Evolutionary conservation across 129 eudicot species (phyloP).

Genomic region (Sambucus nigra): DNA sequence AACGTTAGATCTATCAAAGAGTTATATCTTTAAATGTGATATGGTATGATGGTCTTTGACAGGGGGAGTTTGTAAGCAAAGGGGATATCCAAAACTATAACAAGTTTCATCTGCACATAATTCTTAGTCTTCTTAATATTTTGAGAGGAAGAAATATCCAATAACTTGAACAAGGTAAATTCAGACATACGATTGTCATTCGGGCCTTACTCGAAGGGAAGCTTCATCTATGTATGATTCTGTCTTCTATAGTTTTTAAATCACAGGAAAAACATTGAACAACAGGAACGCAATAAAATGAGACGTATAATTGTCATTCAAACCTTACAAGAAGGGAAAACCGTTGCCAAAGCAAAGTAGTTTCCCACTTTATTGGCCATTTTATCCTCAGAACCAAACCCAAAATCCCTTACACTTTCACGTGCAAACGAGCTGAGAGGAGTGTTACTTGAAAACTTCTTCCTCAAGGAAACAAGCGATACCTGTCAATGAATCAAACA

Average conservation of each 20-base stretch:
- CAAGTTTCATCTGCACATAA: background rate
- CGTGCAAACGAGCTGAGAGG: conserved; percentile 56
- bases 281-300: background rate
- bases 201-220: background rate
- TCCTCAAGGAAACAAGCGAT: conserved; percentile 50
- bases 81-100: background rate
- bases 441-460: conserved; percentile 14
- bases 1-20: background rate
- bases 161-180: background rate
- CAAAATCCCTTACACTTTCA: conserved; percentile 42
- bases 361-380: conserved; percentile 42
- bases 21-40: background rate
- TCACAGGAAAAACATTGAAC: background rate
- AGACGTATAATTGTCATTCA: conserved; percentile 13
- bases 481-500: conserved; percentile 41
- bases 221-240: background rate
- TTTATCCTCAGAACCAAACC: conserved; percentile 25
- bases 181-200: background rate
- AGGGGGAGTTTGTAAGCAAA: too few relatives aligned
- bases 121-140: too few relatives aligned
- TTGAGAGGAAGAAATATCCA: too few relatives aligned
- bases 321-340: conserved; percentile 78
- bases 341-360: conserved; percentile 74
- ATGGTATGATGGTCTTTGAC: background rate
- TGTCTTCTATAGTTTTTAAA: background rate